Conservation (phyloP, 225 moss, liverwort and hornwort species). For the Ulota crispa region DNA sequence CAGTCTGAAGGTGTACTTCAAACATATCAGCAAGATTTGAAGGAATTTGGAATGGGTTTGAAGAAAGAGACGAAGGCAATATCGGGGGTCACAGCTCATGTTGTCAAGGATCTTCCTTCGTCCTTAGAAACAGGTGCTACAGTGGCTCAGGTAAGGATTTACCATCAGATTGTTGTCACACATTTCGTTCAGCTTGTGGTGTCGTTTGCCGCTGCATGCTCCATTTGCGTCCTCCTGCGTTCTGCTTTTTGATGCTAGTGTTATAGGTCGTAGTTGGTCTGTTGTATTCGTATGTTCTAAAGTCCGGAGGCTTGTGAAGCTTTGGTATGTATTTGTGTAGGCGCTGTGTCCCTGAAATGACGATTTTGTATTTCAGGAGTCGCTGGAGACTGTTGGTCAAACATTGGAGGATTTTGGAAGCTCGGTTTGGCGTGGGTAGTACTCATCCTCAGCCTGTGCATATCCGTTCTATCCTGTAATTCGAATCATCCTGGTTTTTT, state of each 20-base stretch:
- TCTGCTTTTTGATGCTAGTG: constrained; percentile 2
- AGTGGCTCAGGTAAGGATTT: constrained; percentile 61
- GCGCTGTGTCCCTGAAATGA: constrained; percentile 3
- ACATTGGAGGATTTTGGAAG: constrained; percentile 92
- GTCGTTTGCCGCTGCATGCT: background rate
- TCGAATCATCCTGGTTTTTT: background rate
- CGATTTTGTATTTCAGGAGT: constrained; percentile 54
- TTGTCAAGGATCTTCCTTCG: constrained; percentile 80
- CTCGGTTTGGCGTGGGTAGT: constrained; percentile 85
- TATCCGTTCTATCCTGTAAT: constrained; percentile 16
- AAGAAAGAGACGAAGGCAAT: constrained; percentile 85
- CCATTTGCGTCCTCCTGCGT: background rate
- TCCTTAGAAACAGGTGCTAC: constrained; percentile 84
- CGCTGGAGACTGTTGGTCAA: constrained; percentile 95
- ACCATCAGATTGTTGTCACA: background rate
- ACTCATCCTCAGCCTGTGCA: constrained; percentile 1
- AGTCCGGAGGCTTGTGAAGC: background rate
- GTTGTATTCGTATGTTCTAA: constrained; percentile 4
- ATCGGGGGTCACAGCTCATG: constrained; percentile 79
- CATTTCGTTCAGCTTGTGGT: constrained; percentile 3
- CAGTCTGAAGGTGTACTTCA: constrained; percentile 90
- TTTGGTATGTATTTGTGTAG: background rate
- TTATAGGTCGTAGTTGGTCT: constrained; percentile 8
- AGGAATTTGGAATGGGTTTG: constrained; percentile 86
- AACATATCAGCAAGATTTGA: constrained; percentile 91